These are phyloP conservation scores for Saussurea involucrata DNA, from an alignment of 129 eudicot species.

Conservation along the genomic window DNA sequence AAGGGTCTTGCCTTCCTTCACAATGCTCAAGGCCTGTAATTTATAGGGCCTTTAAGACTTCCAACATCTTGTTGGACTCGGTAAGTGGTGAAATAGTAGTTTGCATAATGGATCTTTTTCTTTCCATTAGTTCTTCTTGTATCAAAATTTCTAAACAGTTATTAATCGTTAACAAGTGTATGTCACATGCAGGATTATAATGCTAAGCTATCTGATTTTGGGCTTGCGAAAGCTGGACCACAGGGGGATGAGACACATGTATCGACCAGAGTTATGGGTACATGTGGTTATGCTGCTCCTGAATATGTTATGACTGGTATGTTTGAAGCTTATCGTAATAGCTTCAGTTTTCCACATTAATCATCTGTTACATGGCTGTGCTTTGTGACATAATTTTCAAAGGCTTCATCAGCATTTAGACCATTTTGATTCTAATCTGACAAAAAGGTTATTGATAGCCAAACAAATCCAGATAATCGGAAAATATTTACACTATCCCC, in stretches of 20 bases:
- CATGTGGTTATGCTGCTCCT: conserved; percentile 99
- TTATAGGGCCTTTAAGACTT: conserved; percentile 89
- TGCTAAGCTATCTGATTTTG: conserved; percentile 94
- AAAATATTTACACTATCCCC: too few relatives aligned
- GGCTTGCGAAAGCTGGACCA: conserved; percentile 99
- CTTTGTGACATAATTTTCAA: too few relatives aligned
- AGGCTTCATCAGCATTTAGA: too few relatives aligned
- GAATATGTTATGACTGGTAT: conserved; percentile 99
- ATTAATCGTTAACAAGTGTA: conserved; percentile 7
- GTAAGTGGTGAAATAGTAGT: conserved; percentile 61
- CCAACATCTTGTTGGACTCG: conserved; percentile 83
- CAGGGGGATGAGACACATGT: conserved; percentile 99
- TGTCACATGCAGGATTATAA: conserved; percentile 69
- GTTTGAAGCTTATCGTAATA: neutral
- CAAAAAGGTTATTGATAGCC: too few relatives aligned
- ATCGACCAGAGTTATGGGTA: conserved; percentile 97
- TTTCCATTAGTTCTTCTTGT: neutral
- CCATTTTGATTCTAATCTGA: too few relatives aligned
- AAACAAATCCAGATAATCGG: too few relatives aligned
- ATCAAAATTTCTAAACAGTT: neutral
- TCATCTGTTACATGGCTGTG: conserved; percentile 4
- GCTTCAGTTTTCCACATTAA: neutral
- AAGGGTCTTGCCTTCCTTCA: conserved; percentile 98
- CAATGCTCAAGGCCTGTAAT: conserved; percentile 95
- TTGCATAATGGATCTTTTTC: neutral